phyloP scores from a whole-genome alignment of 2,329 filamentous ascomycete genomes.

The Aphanoascus verrucosus region DNA sequence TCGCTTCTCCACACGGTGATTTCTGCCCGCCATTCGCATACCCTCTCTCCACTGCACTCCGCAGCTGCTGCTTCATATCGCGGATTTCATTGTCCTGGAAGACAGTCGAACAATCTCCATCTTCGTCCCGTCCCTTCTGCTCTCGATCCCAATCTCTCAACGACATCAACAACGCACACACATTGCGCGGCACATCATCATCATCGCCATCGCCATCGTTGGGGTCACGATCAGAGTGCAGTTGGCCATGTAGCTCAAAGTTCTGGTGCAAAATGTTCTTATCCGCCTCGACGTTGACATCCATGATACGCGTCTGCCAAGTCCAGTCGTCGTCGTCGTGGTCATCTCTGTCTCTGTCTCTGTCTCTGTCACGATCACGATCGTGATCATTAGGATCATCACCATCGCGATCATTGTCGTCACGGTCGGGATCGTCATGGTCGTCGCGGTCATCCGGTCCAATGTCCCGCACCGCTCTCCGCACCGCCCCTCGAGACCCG shows the following conservation, averaged over 20 bases:
- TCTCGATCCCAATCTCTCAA: neutral
- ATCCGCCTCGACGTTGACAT: neutral
- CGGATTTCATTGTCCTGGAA: neutral
- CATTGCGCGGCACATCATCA: constrained; percentile 4
- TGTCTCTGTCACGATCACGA: neutral
- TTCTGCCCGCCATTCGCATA: neutral
- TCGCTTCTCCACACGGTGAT: constrained; percentile 8
- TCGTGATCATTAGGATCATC: neutral
- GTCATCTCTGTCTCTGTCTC: neutral
- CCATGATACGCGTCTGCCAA: neutral
- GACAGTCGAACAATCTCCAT: constrained; percentile 2
- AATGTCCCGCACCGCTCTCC: neutral
- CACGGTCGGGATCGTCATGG: too few relatives aligned
- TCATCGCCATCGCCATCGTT: neutral
- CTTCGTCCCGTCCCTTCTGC: neutral
- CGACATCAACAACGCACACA: constrained; percentile 7
- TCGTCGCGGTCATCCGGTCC: neutral
- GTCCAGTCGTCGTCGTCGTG: neutral
- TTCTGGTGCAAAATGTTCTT: constrained; percentile 1
- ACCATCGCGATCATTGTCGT: neutral
- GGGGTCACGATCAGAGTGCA: constrained; percentile 1
- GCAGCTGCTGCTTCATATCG: constrained; percentile 1
- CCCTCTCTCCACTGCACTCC: neutral
- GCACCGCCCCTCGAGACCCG: neutral
- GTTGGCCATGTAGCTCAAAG: constrained; percentile 4